Conservation (phyloP, 2,329 filamentous ascomycete genomes). For the Botrytis medusae region DNA sequence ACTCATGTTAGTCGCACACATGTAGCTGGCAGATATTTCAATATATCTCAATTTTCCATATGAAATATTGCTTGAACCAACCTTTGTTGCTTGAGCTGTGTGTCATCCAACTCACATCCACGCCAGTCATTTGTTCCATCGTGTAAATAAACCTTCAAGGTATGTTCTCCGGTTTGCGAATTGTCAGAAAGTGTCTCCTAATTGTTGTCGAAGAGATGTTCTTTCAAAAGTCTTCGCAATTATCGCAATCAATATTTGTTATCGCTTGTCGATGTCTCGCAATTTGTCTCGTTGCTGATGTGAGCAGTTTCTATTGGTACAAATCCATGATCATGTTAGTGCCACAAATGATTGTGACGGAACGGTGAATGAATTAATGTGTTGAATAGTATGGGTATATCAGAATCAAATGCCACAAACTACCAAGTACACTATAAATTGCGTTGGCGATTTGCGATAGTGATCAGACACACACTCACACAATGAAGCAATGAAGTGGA, state of each 20-base stretch:
- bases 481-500: slow-evolving; percentile 9
- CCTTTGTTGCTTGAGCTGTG: slow-evolving; percentile 36
- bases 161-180: not conserved
- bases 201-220: not conserved
- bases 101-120: slow-evolving; percentile 41
- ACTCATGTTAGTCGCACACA: slow-evolving; percentile 4
- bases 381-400: not conserved
- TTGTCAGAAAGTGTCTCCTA: not conserved
- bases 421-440: not conserved
- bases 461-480: not conserved
- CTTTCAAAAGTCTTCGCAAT: not conserved
- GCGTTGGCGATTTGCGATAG: slow-evolving; percentile 1
- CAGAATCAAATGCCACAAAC: slow-evolving; percentile 2
- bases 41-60: slow-evolving; percentile 33
- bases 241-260: slow-evolving; percentile 12
- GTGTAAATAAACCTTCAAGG: slow-evolving; percentile 9
- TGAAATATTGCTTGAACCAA: slow-evolving; percentile 29
- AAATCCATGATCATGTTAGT: slow-evolving; percentile 20
- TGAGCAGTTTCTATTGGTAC: slow-evolving; percentile 19
- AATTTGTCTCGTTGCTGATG: slow-evolving; percentile 20
- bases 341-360: slow-evolving; percentile 20
- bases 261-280: slow-evolving; percentile 3
- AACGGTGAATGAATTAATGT: not conserved
- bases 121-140: slow-evolving; percentile 40
- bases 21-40: not conserved